Base-by-base conservation (phyloP, 352 stramenopile genomes). In the Phytophthora sansomeana region DNA sequence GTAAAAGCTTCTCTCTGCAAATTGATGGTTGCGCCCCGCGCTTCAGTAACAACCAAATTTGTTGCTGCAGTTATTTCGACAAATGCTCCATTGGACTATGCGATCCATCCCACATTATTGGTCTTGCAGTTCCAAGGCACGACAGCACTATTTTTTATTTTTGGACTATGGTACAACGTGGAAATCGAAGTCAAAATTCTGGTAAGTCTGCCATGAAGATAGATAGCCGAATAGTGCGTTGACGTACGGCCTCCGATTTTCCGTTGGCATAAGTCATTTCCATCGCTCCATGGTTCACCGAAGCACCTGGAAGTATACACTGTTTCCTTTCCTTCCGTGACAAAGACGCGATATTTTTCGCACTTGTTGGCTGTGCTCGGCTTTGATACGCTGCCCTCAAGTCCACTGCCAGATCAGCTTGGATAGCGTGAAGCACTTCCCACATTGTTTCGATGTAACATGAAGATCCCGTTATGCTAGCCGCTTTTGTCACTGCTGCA, bases 51-150 rank as follows among this genome's bases (percentile, higher is more conserved):
- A n/a, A n/a, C n/a, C n/a, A n/a, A n/a, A n/a, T n/a, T n/a, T n/a
- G n/a, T n/a, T n/a, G n/a, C n/a, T n/a, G n/a, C n/a, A n/a, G n/a
- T n/a, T n/a, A n/a, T n/a, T n/a, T n/a, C n/a, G n/a, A n/a, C n/a
- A n/a, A n/a, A n/a, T n/a, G n/a, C n/a, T n/a, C n/a, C n/a, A n/a
- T n/a, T n/a, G n/a, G n/a, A n/a, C n/a, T n/a, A n/a, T n/a, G n/a
- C n/a, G n/a, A n/a, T n/a, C n/a, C n/a, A n/a, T n/a, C n/a, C n/a
- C n/a, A n/a, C n/a, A 62, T 62, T 2, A 56, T 33, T 9, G 56
- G 43, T 7, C 46, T 47, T 35, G 52, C 46, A 14, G 19, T 56
- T 63, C 43, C 33, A 50, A 0, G 56, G 56, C 35, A 56, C 44
- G 0, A 43, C 10, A 63, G n/a, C 56, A 56, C 56, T 2, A 49